These are phyloP conservation scores for Penicillium waksmanii DNA, from an alignment of 495 filamentous ascomycete genomes.

Conservation along the genomic window DNA sequence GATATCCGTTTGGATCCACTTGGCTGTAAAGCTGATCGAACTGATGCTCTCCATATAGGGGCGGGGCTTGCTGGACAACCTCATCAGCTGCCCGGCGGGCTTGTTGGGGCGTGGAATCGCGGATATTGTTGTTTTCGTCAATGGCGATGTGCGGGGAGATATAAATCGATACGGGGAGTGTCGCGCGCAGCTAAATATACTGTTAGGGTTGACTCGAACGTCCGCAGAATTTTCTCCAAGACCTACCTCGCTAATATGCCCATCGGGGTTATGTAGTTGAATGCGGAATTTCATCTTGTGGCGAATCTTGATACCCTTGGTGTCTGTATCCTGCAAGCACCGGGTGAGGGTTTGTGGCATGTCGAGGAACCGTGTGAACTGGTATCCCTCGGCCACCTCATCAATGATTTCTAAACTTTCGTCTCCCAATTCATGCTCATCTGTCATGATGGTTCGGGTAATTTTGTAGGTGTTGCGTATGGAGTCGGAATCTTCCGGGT, in stretches of 20 bases:
- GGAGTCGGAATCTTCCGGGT: constrained; percentile 52
- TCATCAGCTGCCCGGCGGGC: constrained; percentile 40
- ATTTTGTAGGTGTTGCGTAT: constrained; percentile 61
- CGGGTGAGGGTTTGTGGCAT: constrained; percentile 75
- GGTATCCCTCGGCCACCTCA: constrained; percentile 77
- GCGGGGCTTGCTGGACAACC: constrained; percentile 68
- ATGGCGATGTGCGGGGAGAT: constrained; percentile 90
- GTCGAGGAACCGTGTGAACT: constrained; percentile 66
- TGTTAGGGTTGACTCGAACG: constrained; percentile 13
- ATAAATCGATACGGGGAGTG: constrained; percentile 84
- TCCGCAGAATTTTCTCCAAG: not conserved
- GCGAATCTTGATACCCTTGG: constrained; percentile 78
- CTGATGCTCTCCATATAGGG: constrained; percentile 82
- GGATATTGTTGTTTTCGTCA: constrained; percentile 75
- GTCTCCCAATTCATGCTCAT: constrained; percentile 63
- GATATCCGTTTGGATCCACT: constrained; percentile 72
- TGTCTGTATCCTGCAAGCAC: constrained; percentile 86
- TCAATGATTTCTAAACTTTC: constrained; percentile 69
- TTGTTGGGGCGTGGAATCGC: constrained; percentile 52
- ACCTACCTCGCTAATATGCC: constrained; percentile 82
- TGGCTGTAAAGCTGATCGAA: constrained; percentile 90
- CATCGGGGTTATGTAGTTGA: constrained; percentile 90
- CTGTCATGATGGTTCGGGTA: constrained; percentile 62
- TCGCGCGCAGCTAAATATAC: constrained; percentile 68
- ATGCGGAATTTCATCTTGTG: constrained; percentile 88